These are phyloP conservation scores for Phytophthora litchii DNA, from an alignment of 352 stramenopile genomes.

Conservation along the genomic window DNA sequence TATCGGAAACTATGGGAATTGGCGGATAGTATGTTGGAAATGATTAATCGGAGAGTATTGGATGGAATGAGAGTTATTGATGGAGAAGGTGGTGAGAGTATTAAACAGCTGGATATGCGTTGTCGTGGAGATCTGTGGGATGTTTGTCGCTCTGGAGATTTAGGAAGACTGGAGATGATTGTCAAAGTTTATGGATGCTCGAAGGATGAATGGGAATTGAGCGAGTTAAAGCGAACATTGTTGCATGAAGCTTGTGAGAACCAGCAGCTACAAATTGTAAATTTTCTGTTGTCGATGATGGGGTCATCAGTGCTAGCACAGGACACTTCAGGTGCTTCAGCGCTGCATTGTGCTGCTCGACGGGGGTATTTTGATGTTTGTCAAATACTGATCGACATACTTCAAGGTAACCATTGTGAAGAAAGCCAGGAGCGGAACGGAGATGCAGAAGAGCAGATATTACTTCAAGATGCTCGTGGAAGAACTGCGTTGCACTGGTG, in stretches of 20 bases:
- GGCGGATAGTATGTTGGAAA: slow-evolving; percentile 41
- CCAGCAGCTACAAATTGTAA: slow-evolving; percentile 26
- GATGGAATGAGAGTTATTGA: neutral
- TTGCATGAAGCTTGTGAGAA: slow-evolving; percentile 63
- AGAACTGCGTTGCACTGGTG: slow-evolving; percentile 63
- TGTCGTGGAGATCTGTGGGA: slow-evolving; percentile 64
- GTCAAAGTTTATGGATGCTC: slow-evolving; percentile 28
- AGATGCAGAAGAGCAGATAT: slow-evolving; percentile 30
- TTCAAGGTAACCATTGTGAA: neutral
- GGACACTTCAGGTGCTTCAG: slow-evolving; percentile 48
- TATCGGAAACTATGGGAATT: slow-evolving; percentile 46
- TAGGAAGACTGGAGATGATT: slow-evolving; percentile 46
- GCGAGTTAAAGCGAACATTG: slow-evolving; percentile 42
- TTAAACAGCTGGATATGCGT: slow-evolving; percentile 36
- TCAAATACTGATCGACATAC: slow-evolving; percentile 40
- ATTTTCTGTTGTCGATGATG: slow-evolving; percentile 40
- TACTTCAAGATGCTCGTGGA: slow-evolving; percentile 45
- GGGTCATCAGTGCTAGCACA: slow-evolving; percentile 10
- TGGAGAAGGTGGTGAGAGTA: slow-evolving; percentile 6
- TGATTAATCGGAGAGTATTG: slow-evolving; percentile 12
- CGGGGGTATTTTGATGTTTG: slow-evolving; percentile 50
- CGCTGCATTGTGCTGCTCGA: slow-evolving; percentile 58
- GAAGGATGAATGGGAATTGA: slow-evolving; percentile 19
- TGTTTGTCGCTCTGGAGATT: slow-evolving; percentile 42
- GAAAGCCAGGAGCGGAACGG: slow-evolving; percentile 3